A percentile compares a stretch with the other conserved stretches of the same genome.
Evolutionary conservation across 73 alveolate species (phyloP).

Genomic region (Paramecium sonneborni): DNA sequence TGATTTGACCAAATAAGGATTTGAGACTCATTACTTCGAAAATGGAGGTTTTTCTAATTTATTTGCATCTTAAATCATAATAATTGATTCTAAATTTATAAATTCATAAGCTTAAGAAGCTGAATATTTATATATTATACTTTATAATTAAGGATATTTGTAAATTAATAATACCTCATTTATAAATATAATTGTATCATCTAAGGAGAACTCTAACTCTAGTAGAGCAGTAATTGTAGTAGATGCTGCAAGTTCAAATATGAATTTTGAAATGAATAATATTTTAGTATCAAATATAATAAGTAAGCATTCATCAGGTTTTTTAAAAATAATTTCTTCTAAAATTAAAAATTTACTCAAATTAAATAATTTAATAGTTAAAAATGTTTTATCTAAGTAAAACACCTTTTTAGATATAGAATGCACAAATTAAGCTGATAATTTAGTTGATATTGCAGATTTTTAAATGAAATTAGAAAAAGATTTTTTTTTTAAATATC

Average conservation of each 20-base stretch:
- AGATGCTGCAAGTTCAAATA: not conserved
- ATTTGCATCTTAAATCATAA: not conserved
- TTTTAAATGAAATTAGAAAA: not conserved
- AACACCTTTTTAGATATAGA: not conserved
- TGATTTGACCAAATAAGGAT: not conserved
- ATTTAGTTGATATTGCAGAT: not conserved
- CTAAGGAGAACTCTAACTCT: not conserved
- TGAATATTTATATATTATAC: not conserved
- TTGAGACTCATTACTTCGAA: not conserved
- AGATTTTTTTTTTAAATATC: not conserved
- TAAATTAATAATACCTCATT: not conserved
- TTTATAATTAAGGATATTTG: not conserved
- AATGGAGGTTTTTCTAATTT: not conserved
- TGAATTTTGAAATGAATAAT: not conserved
- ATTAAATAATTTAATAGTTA: not conserved
- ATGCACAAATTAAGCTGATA: not conserved
- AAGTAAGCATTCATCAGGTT: not conserved
- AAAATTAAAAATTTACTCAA: not conserved
- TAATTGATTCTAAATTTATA: not conserved
- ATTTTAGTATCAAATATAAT: not conserved
- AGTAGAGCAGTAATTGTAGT: not conserved
- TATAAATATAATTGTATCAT: not conserved
- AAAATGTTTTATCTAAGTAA: not conserved
- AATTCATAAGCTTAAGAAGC: not conserved
- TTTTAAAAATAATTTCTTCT: not conserved